phyloP scores from a whole-genome alignment of 768 basidiomycete genomes.

The Vishniacozyma victoriae region DNA sequence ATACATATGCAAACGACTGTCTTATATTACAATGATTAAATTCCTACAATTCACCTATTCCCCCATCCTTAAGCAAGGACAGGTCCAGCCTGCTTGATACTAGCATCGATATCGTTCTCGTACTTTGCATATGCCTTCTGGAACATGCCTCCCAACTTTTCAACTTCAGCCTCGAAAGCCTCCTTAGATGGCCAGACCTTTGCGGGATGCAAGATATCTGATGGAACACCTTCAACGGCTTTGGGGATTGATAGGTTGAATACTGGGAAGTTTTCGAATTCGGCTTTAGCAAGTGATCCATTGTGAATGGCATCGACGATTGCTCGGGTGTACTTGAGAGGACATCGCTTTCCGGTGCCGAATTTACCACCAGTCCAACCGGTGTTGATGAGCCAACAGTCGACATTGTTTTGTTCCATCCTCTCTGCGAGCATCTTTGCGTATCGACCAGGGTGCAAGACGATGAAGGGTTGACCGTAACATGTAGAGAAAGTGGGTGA shows the following conservation, averaged over 20 bases:
- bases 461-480: conserved; percentile 99
- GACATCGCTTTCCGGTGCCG: conserved; percentile 88
- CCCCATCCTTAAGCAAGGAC: conserved; percentile 15
- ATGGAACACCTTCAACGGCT: conserved; percentile 73
- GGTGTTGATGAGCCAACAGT: conserved; percentile 99
- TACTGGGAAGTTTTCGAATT: conserved; percentile 72
- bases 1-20: too few species aligned
- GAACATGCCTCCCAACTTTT: conserved; percentile 90
- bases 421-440: conserved; percentile 93
- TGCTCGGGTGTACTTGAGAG: conserved; percentile 87
- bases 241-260: conserved; percentile 86
- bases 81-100: conserved; percentile 79
- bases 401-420: conserved; percentile 79
- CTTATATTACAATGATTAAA: too few species aligned
- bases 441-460: conserved; percentile 91
- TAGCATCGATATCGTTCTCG: conserved; percentile 72
- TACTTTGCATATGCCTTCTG: conserved; percentile 87
- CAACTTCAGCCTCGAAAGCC: conserved; percentile 80
- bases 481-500: conserved; percentile 99
- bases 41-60: too few species aligned
- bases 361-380: conserved; percentile 82
- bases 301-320: conserved; percentile 97
- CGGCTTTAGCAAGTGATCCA: conserved; percentile 77
- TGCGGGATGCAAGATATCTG: conserved; percentile 80
- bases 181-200: conserved; percentile 83